Evolutionary conservation across 1,139 yeast genomes (phyloP).

Genomic region (Kodamaea fungicola): DNA sequence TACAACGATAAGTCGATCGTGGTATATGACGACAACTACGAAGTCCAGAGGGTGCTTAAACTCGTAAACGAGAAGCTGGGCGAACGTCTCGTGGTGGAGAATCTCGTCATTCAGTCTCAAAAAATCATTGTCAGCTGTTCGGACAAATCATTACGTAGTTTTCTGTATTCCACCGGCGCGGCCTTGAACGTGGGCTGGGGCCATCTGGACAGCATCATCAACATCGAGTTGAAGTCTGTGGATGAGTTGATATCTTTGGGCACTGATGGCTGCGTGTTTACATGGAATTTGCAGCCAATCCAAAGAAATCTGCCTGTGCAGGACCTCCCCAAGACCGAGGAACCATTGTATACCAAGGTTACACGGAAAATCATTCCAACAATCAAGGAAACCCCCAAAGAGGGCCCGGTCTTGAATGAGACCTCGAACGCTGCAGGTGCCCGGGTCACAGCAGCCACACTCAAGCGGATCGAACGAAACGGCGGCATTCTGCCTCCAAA

Average conservation of each 20-base stretch:
- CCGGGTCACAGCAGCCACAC: constrained; percentile 6
- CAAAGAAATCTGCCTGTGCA: background rate
- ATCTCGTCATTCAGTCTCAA: constrained; percentile 25
- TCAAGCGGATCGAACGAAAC: constrained; percentile 6
- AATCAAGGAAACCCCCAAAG: constrained; percentile 1
- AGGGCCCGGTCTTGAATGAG: background rate
- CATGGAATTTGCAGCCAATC: constrained; percentile 32
- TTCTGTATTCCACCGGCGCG: constrained; percentile 43
- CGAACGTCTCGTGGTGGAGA: constrained; percentile 44
- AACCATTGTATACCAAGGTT: constrained; percentile 25
- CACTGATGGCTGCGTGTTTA: constrained; percentile 50
- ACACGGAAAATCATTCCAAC: constrained; percentile 32
- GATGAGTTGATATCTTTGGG: constrained; percentile 40
- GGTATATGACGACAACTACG: constrained; percentile 37
- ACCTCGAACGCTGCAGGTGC: background rate
- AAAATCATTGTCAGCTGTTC: constrained; percentile 45
- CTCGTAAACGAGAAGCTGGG: constrained; percentile 29
- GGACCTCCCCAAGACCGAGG: constrained; percentile 4
- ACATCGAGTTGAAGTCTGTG: constrained; percentile 25
- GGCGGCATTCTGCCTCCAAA: background rate
- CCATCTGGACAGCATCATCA: constrained; percentile 55
- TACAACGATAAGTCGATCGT: constrained; percentile 50
- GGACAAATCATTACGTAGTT: constrained; percentile 57
- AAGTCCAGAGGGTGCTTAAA: constrained; percentile 37
- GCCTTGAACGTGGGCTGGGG: constrained; percentile 57